phyloP scores from a whole-genome alignment of 2,329 filamentous ascomycete species.

The Calonectria ilicicola region DNA sequence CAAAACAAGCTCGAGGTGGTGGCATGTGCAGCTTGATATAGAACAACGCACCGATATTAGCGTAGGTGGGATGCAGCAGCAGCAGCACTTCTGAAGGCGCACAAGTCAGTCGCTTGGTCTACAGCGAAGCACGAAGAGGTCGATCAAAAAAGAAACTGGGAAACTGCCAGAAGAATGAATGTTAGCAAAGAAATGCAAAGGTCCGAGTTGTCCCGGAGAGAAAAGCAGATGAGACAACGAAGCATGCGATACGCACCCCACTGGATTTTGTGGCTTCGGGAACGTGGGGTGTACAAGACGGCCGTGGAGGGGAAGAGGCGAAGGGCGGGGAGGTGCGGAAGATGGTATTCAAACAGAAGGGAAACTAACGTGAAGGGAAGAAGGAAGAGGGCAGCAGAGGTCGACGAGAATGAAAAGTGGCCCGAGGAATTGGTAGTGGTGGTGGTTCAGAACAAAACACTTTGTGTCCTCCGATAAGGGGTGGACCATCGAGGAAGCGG shows the following conservation, averaged over 20 bases:
- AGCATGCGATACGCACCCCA: slow-evolving; percentile 57
- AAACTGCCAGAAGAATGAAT: slow-evolving; percentile 23
- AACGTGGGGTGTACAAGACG: slow-evolving; percentile 52
- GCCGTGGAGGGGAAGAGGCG: neutral
- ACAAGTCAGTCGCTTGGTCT: slow-evolving; percentile 45
- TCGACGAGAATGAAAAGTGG: slow-evolving; percentile 42
- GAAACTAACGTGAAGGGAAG: slow-evolving; percentile 25
- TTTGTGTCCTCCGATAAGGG: slow-evolving; percentile 38
- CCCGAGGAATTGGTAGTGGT: slow-evolving; percentile 36
- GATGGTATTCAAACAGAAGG: neutral
- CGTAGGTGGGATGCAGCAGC: slow-evolving; percentile 61
- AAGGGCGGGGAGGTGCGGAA: slow-evolving; percentile 7
- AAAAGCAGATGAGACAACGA: slow-evolving; percentile 16
- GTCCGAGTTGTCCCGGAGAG: slow-evolving; percentile 28
- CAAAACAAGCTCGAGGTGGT: slow-evolving; percentile 11
- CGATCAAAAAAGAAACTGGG: slow-evolving; percentile 6
- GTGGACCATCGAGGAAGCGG: slow-evolving; percentile 37
- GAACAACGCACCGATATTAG: slow-evolving; percentile 56
- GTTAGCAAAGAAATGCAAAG: slow-evolving; percentile 34
- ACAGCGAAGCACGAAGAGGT: neutral
- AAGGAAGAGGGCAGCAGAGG: slow-evolving; percentile 32
- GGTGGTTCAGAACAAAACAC: slow-evolving; percentile 20
- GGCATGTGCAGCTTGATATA: neutral
- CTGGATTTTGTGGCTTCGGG: slow-evolving; percentile 63
- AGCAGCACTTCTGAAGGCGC: slow-evolving; percentile 57